These are phyloP conservation scores for Mycena filopes DNA, from an alignment of 768 basidiomycete species.

Conservation along the genomic window DNA sequence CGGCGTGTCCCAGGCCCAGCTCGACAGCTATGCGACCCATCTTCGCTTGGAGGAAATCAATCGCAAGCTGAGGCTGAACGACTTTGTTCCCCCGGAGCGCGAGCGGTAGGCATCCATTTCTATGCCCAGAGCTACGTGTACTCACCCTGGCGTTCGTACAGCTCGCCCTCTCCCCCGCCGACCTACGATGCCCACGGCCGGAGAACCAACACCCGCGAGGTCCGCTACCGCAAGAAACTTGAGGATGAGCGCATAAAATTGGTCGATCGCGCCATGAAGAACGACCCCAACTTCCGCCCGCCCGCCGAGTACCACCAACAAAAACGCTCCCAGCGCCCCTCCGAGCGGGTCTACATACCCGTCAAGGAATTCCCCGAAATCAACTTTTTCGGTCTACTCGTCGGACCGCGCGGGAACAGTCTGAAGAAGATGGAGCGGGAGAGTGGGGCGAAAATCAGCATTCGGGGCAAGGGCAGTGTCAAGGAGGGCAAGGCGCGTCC, in stretches of 20 bases:
- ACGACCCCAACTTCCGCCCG: conserved; percentile 97
- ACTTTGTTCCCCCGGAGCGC: conserved; percentile 94
- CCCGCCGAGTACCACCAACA: conserved; percentile 97
- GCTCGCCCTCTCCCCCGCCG: conserved; percentile 96
- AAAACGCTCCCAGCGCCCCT: conserved; percentile 92
- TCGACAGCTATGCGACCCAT: conserved; percentile 98
- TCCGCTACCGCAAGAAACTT: conserved; percentile 95
- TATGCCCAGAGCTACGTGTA: conserved; percentile 35
- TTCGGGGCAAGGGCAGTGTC: conserved; percentile 97
- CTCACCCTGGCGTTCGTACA: conserved; percentile 45
- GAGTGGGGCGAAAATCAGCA: conserved; percentile 97
- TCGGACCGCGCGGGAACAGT: conserved; percentile 98
- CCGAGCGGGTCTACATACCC: conserved; percentile 99
- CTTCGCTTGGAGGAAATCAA: conserved; percentile 97
- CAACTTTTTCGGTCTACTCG: conserved; percentile 98
- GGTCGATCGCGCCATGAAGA: conserved; percentile 96
- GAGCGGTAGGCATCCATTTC: conserved; percentile 71
- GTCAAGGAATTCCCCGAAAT: conserved; percentile 99
- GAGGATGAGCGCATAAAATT: conserved; percentile 93
- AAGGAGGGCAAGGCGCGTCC: conserved; percentile 98
- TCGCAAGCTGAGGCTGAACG: conserved; percentile 91
- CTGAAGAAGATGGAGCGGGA: conserved; percentile 99
- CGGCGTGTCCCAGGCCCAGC: conserved; percentile 94
- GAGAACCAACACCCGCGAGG: conserved; percentile 97
- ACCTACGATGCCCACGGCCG: conserved; percentile 98